Base-by-base conservation (phyloP, 1,284 basidiomycete genomes). In the Cerrena zonata region DNA sequence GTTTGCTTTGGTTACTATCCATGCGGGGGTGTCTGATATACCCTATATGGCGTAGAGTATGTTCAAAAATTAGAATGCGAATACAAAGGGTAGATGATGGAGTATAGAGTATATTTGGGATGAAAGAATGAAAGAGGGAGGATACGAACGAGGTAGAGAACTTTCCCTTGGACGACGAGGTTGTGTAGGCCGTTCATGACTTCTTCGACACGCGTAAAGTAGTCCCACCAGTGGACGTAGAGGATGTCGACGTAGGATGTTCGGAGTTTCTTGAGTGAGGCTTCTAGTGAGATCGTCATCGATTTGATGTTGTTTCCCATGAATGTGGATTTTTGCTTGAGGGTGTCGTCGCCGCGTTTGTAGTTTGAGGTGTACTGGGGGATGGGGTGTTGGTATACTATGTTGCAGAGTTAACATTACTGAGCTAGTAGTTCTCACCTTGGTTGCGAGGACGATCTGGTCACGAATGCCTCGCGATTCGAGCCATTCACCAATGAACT, bases 161-260 rank as follows among this genome's bases (percentile, higher is more conserved):
- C 73, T 53, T 76, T 75, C 18, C 74, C 68, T 5, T 63, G 51
- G 5, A 53, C 56, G 30, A 77, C 69, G 12, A 76, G 63, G 52
- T 58, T 61, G 56, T 78, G 72, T 23, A 78, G 65, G 22, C 68
- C 66, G 47, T 74, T 68, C 76, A 80, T 76, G 37, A 77, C 61
- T 55, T 78, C 76, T 54, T 74, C 71, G 24, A 78, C 60, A 5
- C 65, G 60, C 2, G 72, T 73, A n/a, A 63, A 63, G 54, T 62
- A 75, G 53, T 77, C 70, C 67, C 68, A 76, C 70, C 60, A 69
- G 54, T 74, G 69, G 18, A 75, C 53, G 56, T 75, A 75, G 13
- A 72, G 48, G 36, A 73, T 69, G 26, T 74, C 70, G 42, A 73
- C 58, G 57, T 73, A 79, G 13, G 60, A 56, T 0, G 74, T 79